phyloP scores from a whole-genome alignment of 345 rosid genomes.

The Chamaenerion angustifolium region DNA sequence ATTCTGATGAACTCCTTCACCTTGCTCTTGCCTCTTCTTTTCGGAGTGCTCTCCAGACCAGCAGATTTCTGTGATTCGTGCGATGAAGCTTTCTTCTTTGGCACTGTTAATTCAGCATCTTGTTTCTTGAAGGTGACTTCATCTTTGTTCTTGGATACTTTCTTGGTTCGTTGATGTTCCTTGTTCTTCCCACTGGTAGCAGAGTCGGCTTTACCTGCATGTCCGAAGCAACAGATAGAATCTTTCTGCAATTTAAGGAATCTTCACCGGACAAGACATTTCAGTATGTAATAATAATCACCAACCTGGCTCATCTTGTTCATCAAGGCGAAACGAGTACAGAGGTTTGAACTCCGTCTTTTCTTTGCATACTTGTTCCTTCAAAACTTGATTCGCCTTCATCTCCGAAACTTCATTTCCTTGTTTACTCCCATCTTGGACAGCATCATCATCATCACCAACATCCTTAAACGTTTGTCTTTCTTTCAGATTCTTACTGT shows the following conservation, averaged over 20 bases:
- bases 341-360: slow-evolving; percentile 23
- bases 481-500: slow-evolving; percentile 26
- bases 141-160: slow-evolving; percentile 16
- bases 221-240: too few relatives aligned
- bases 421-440: too few relatives aligned
- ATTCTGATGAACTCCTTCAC: slow-evolving; percentile 69
- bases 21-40: slow-evolving; percentile 37
- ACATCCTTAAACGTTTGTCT: slow-evolving; percentile 18
- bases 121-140: slow-evolving; percentile 20
- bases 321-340: slow-evolving; percentile 11
- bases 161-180: slow-evolving; percentile 20
- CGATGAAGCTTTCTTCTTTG: slow-evolving; percentile 18
- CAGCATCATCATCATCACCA: too few relatives aligned
- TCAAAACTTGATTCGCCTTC: slow-evolving; percentile 6
- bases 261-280: slow-evolving; percentile 6
- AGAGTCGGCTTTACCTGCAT: slow-evolving; percentile 27
- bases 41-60: slow-evolving; percentile 15
- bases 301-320: slow-evolving; percentile 20
- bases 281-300: slow-evolving; percentile 5
- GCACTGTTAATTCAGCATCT: slow-evolving; percentile 13
- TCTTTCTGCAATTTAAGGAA: background rate
- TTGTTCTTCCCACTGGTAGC: slow-evolving; percentile 16
- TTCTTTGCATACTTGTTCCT: slow-evolving; percentile 9
- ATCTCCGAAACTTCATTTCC: slow-evolving; percentile 10
- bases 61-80: slow-evolving; percentile 16